Evolutionary conservation across 305 asterid genomes (phyloP).

Genomic region (Fraxinus baroniana): DNA sequence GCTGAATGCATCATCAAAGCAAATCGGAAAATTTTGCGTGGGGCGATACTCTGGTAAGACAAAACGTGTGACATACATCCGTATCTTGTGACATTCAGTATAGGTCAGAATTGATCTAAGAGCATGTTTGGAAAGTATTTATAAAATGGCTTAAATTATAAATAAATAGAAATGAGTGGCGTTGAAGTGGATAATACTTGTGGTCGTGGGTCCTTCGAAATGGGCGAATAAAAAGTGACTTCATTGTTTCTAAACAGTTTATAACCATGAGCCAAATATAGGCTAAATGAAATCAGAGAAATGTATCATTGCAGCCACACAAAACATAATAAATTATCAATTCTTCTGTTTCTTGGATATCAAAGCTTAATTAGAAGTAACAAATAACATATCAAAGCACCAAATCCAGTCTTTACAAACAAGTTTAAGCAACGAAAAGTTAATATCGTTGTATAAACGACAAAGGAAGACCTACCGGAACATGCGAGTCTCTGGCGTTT

Average conservation of each 20-base stretch:
- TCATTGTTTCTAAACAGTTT: not conserved
- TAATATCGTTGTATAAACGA: not conserved
- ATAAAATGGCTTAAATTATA: no score
- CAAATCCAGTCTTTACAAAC: not conserved
- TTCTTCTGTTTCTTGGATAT: not conserved
- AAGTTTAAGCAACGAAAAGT: not conserved
- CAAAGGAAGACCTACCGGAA: conserved; percentile 10
- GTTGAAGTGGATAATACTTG: not conserved
- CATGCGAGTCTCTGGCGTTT: conserved; percentile 16
- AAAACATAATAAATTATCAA: not conserved
- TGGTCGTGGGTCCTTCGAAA: not conserved
- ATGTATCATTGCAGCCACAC: not conserved
- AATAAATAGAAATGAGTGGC: not conserved
- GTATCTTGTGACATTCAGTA: not conserved
- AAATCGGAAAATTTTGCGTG: not conserved
- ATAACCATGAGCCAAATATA: not conserved
- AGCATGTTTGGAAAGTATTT: not conserved
- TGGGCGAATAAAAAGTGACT: not conserved
- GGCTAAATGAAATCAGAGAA: not conserved
- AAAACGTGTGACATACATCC: not conserved
- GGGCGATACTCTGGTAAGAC: not conserved
- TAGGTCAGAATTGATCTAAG: not conserved
- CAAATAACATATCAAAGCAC: not conserved
- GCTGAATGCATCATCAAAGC: not conserved
- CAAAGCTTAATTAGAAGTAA: not conserved